phyloP scores from a whole-genome alignment of 2,329 filamentous ascomycete genomes.

The Colletotrichum tropicale region DNA sequence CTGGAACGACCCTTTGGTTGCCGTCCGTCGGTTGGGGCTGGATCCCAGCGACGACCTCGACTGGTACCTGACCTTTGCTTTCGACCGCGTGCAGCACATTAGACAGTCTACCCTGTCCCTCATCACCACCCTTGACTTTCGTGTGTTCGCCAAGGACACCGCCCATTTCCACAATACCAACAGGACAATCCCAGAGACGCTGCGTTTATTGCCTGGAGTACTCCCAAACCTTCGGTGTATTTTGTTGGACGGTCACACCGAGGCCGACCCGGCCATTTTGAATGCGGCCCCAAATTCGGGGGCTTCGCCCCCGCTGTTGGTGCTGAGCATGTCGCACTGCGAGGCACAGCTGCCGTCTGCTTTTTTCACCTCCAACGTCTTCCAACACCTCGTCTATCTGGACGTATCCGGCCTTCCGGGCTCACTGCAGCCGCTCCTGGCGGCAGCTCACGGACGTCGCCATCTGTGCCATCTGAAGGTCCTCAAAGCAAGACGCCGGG shows the following conservation, averaged over 20 bases:
- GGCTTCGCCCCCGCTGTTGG: slow-evolving; percentile 28
- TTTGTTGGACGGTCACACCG: slow-evolving; percentile 50
- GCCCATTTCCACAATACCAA: slow-evolving; percentile 45
- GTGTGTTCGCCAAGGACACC: slow-evolving; percentile 42
- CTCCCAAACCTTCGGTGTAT: slow-evolving; percentile 52
- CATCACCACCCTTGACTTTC: slow-evolving; percentile 53
- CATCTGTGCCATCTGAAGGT: slow-evolving; percentile 53
- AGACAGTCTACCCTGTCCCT: slow-evolving; percentile 44
- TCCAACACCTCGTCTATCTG: slow-evolving; percentile 52
- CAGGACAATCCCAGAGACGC: slow-evolving; percentile 40
- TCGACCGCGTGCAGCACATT: slow-evolving; percentile 36
- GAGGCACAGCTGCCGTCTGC: slow-evolving; percentile 40
- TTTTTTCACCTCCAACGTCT: slow-evolving; percentile 41
- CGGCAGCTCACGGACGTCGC: slow-evolving; percentile 32
- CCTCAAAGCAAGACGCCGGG: slow-evolving; percentile 53
- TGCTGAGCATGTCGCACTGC: slow-evolving; percentile 52
- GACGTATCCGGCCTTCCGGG: slow-evolving; percentile 57
- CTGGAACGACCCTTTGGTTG: slow-evolving; percentile 54
- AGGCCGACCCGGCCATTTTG: slow-evolving; percentile 46
- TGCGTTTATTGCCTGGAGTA: slow-evolving; percentile 39
- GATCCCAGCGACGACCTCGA: slow-evolving; percentile 50
- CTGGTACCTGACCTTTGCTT: slow-evolving; percentile 55
- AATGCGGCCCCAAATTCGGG: slow-evolving; percentile 21
- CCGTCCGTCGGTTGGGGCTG: slow-evolving; percentile 41
- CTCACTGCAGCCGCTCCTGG: slow-evolving; percentile 41